These are phyloP conservation scores for Cercospora nicotianae DNA, from an alignment of 2,329 filamentous ascomycete genomes.

Conservation along the genomic window DNA sequence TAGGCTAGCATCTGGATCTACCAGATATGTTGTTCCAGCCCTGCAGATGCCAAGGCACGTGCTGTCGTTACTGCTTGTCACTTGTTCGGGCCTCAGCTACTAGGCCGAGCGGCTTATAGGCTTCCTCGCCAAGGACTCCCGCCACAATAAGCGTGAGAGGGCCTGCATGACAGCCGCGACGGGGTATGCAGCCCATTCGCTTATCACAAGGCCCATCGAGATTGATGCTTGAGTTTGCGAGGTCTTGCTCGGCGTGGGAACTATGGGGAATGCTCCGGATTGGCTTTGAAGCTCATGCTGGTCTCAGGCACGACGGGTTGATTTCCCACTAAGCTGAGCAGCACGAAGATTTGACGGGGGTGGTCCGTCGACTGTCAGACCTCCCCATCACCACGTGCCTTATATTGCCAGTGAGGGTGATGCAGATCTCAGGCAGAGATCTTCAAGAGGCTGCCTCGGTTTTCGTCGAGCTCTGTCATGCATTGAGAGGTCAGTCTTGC, in stretches of 20 bases:
- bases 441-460: background rate
- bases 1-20: background rate
- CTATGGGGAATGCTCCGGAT: slow-evolving; percentile 2
- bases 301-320: background rate
- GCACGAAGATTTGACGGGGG: background rate
- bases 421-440: background rate
- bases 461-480: background rate
- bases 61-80: background rate
- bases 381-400: background rate
- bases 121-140: background rate
- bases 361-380: background rate
- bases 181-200: background rate
- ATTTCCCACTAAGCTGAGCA: background rate
- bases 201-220: background rate
- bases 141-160: background rate
- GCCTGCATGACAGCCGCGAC: no score
- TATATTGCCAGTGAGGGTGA: background rate
- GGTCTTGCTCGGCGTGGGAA: background rate
- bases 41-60: background rate
- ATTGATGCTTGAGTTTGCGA: background rate
- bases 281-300: background rate
- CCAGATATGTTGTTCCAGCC: background rate
- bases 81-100: background rate
- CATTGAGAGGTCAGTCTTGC: background rate
- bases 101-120: background rate